Base-by-base conservation (phyloP, 1,284 basidiomycete species). In the Neonothopanus nambi region DNA sequence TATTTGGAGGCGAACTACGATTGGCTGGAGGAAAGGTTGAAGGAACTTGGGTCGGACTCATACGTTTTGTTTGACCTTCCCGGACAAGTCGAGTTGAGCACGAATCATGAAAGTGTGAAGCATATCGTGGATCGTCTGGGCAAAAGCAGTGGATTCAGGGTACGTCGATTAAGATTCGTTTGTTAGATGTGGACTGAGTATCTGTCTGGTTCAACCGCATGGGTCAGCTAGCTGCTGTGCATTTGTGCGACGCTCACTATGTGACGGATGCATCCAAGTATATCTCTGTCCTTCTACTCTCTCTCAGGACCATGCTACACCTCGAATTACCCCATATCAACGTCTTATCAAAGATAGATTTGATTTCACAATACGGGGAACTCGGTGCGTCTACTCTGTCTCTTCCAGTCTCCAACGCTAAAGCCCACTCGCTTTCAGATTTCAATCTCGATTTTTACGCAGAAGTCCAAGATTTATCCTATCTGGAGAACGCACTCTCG, bases 371-470 rank as follows among this genome's bases (percentile, higher is more conserved):
- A 59, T 95, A 95, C 61, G 95, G 93, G 15, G 90, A 96, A 57
- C 79, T 97, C 42, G 91, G 94, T 94, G n/a, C 6, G 50, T 45
- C 13, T 20, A 5, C 44, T 43, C 36, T n/a, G 4, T 33, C 36
- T 40, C 28, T 30, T 50, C 13, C 44, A 45, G n/a, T 5, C 21
- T 12, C 40, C 46, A n/a, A n/a, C n/a, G n/a, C n/a, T n/a, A n/a
- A n/a, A n/a, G n/a, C n/a, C n/a, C n/a, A n/a, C 18, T 21, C 40
- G 54, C 45, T 20, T 43, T 4, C 62, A 96, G 95, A 95, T 36
- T 98, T 99, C 77, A 97, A 96, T 65, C 85, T 99, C 39, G 93
- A 96, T 61, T 99, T 93, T 69, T 99, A 99, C 68, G 98, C 97
- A 38, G 93, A 99, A 70, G 96, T 97, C 0, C 95, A 98, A 71